Evolutionary conservation across 768 basidiomycete species (phyloP).

Genomic region (Leccinellum rugosiceps): DNA sequence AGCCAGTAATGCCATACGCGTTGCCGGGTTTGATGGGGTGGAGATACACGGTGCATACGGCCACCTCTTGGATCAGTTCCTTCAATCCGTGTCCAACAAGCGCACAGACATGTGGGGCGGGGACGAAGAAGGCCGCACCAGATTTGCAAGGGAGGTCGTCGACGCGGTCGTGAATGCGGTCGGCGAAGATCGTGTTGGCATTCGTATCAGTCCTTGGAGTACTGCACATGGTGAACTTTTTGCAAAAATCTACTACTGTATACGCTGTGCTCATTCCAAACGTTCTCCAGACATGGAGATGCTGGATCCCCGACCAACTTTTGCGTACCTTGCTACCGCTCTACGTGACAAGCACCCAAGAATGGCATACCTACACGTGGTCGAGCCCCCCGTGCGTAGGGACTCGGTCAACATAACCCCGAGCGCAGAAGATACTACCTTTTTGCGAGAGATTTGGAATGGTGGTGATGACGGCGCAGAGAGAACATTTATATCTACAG

Average conservation of each 20-base stretch:
- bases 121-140: conserved; percentile 53
- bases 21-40: conserved; percentile 46
- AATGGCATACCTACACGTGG: conserved; percentile 52
- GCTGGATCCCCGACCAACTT: conserved; percentile 53
- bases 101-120: conserved; percentile 71
- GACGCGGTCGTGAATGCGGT: conserved; percentile 49
- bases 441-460: conserved; percentile 44
- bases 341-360: conserved; percentile 32
- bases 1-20: conserved; percentile 32
- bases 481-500: not conserved
- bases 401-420: not conserved
- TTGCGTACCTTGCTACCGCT: conserved; percentile 44
- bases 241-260: not conserved
- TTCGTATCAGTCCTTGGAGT: conserved; percentile 60
- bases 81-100: conserved; percentile 53
- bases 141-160: conserved; percentile 55
- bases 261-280: not conserved
- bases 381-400: conserved; percentile 37
- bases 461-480: not conserved
- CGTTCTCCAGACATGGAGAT: conserved; percentile 46
- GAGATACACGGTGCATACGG: conserved; percentile 43
- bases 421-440: conserved; percentile 34
- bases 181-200: conserved; percentile 50
- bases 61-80: conserved; percentile 58
- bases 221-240: conserved; percentile 34